Percentiles rank a stretch among this genome's conserved stretches.
Evolutionary conservation across 2,329 filamentous ascomycete species (phyloP).

Genomic region (Fusarium illudens): DNA sequence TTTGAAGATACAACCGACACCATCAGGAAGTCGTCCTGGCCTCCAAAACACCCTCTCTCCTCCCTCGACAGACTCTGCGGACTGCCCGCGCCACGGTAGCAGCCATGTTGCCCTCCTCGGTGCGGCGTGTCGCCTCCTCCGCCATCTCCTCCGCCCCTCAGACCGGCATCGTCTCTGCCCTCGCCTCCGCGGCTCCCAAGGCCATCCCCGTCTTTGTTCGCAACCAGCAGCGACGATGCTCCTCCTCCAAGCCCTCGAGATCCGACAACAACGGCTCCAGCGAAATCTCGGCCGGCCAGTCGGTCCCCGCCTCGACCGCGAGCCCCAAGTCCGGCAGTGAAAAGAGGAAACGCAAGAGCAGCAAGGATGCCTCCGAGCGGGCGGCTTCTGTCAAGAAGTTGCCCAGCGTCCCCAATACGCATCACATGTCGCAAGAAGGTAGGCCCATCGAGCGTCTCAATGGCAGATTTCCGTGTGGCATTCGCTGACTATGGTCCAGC

Average conservation of each 20-base stretch:
- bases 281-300: conserved; percentile 58
- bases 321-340: conserved; percentile 56
- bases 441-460: conserved; percentile 35
- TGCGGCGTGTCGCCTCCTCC: conserved; percentile 62
- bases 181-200: conserved; percentile 54
- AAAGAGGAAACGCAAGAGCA: conserved; percentile 66
- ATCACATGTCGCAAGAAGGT: conserved; percentile 75
- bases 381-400: conserved; percentile 64
- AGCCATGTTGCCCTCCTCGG: conserved; percentile 63
- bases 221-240: conserved; percentile 63
- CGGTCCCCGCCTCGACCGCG: conserved; percentile 57
- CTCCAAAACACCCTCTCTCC: conserved; percentile 30
- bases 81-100: conserved; percentile 37
- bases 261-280: conserved; percentile 66
- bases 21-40: conserved; percentile 46
- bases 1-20: conserved; percentile 47
- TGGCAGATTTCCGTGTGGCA: background rate
- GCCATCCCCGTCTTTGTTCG: conserved; percentile 49
- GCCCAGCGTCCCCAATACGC: conserved; percentile 78
- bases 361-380: conserved; percentile 58
- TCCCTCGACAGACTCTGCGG: conserved; percentile 27
- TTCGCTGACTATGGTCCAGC: conserved; percentile 61
- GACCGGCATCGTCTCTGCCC: conserved; percentile 53
- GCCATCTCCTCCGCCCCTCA: conserved; percentile 57
- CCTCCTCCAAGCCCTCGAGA: conserved; percentile 69